Conservation (phyloP, 208 protist genomes). For the Leishmania lainsoni region DNA sequence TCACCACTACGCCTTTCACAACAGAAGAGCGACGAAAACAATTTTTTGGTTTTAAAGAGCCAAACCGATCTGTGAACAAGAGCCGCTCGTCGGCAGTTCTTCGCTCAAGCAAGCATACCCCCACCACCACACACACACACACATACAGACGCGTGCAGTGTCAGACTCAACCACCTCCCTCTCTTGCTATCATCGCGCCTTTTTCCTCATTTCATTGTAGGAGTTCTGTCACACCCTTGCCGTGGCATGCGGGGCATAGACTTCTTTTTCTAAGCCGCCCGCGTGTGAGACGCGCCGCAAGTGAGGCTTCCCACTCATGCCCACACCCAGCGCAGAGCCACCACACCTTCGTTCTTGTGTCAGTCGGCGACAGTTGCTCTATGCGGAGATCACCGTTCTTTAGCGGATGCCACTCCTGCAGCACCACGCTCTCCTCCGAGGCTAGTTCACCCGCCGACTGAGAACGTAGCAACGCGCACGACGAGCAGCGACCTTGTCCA, state of each 20-base stretch:
- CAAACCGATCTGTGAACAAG: conserved; percentile 1
- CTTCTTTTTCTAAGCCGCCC: conserved; percentile 26
- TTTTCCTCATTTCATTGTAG: neutral
- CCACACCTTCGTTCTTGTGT: conserved; percentile 74
- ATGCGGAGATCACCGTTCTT: conserved; percentile 83
- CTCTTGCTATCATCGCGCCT: neutral
- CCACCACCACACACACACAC: neutral
- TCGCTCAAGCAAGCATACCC: too few species aligned
- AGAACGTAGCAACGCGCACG: conserved; percentile 45
- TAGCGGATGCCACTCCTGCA: conserved; percentile 82
- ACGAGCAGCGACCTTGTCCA: conserved; percentile 63
- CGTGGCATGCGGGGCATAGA: conserved; percentile 61
- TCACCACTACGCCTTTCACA: neutral
- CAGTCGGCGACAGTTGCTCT: conserved; percentile 48
- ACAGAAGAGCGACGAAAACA: neutral
- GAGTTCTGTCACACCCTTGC: conserved; percentile 29
- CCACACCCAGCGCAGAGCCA: conserved; percentile 78
- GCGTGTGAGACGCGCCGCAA: conserved; percentile 50
- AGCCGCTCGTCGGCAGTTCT: neutral
- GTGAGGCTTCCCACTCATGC: conserved; percentile 76
- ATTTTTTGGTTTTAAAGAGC: too few species aligned
- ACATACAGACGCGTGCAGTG: neutral
- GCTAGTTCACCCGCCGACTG: conserved; percentile 33
- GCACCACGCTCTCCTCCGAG: conserved; percentile 42
- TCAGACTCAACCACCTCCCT: neutral